Evolutionary conservation across 2,329 filamentous ascomycete species (phyloP).

Genomic region (Eutypella sp.): DNA sequence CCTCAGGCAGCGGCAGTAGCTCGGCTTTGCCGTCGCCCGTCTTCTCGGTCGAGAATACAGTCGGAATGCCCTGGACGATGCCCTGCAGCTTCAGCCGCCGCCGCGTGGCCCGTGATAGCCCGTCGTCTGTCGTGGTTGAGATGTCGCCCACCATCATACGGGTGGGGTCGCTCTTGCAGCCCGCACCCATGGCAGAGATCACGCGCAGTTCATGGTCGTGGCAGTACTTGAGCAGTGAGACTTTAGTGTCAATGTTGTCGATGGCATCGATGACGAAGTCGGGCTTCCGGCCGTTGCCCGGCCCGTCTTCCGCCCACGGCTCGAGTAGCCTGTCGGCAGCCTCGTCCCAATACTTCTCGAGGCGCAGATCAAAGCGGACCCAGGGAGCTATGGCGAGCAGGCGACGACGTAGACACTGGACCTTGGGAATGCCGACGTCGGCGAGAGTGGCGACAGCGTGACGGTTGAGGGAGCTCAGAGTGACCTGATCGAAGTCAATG

Average conservation of each 20-base stretch:
- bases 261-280: constrained; percentile 96
- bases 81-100: constrained; percentile 72
- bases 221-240: constrained; percentile 84
- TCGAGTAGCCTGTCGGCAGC: constrained; percentile 64
- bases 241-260: constrained; percentile 97
- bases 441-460: constrained; percentile 91
- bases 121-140: constrained; percentile 79
- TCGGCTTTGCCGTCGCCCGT: constrained; percentile 86
- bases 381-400: constrained; percentile 86
- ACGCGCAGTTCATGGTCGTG: constrained; percentile 71
- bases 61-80: constrained; percentile 79
- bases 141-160: constrained; percentile 89
- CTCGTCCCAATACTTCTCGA: constrained; percentile 72
- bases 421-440: constrained; percentile 90
- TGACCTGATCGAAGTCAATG: constrained; percentile 97
- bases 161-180: constrained; percentile 84
- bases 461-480: constrained; percentile 88
- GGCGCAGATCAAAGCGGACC: constrained; percentile 81
- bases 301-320: constrained; percentile 46
- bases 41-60: constrained; percentile 89
- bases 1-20: constrained; percentile 78
- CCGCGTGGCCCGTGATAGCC: constrained; percentile 78
- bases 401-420: constrained; percentile 73
- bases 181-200: constrained; percentile 93
- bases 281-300: constrained; percentile 52